Evolutionary conservation across 2,329 filamentous ascomycete genomes (phyloP).

Genomic region (Sordariomycetes sp.): DNA sequence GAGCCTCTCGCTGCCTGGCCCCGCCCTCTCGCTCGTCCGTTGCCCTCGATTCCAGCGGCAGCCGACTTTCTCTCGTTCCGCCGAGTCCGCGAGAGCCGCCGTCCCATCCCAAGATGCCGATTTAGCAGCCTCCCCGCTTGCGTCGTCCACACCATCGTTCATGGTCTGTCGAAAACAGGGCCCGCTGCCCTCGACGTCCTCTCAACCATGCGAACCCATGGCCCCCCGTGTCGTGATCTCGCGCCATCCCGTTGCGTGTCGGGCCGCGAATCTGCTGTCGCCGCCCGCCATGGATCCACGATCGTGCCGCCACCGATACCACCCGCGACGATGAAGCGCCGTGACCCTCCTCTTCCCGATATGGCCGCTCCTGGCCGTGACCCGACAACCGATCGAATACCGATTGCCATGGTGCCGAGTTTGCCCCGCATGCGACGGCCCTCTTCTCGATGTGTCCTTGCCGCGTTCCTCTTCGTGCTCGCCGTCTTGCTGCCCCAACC

Average conservation of each 20-base stretch:
- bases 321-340: not conserved
- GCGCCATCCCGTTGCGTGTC: not conserved
- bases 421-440: not conserved
- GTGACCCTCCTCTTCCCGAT: not conserved
- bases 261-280: not conserved
- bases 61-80: not conserved
- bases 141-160: not conserved
- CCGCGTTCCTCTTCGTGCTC: conserved; percentile 19
- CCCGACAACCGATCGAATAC: not conserved
- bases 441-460: conserved; percentile 2
- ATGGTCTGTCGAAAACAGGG: not conserved
- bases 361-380: not conserved
- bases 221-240: not conserved
- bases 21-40: not conserved
- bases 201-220: conserved; percentile 3
- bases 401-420: not conserved
- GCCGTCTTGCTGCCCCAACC: conserved; percentile 25
- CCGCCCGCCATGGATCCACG: not conserved
- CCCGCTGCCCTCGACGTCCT: not conserved
- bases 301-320: not conserved
- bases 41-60: not conserved
- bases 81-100: not conserved
- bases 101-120: not conserved
- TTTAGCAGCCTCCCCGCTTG: not conserved
- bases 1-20: not conserved